phyloP scores from a whole-genome alignment of 306 rosid genomes.

The Psophocarpus tetragonolobus region DNA sequence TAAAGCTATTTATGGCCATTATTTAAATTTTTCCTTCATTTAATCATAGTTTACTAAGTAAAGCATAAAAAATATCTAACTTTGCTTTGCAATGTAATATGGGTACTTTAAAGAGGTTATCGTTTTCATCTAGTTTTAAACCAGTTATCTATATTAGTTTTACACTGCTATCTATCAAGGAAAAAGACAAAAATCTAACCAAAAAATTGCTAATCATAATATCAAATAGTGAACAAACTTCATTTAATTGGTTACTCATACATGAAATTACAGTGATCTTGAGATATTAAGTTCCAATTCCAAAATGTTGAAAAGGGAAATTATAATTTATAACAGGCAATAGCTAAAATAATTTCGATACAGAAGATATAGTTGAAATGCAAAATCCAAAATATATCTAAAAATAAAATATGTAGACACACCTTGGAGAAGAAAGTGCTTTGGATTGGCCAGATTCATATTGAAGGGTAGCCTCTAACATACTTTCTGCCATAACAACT shows the following conservation, averaged over 20 bases:
- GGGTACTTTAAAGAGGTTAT: constrained; percentile 13
- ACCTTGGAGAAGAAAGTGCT: constrained; percentile 84
- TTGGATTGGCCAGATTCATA: constrained; percentile 95
- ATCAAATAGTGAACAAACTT: not conserved
- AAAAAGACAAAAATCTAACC: not conserved
- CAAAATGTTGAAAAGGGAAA: constrained; percentile 18
- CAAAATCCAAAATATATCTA: constrained; percentile 13
- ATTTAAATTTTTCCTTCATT: not conserved
- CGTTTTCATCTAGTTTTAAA: constrained; percentile 12
- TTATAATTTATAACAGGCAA: not conserved
- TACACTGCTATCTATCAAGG: not conserved
- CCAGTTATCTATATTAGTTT: not conserved
- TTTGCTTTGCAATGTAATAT: not conserved
- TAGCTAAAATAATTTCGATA: constrained; percentile 17
- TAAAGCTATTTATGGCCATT: constrained; percentile 13
- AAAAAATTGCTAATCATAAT: not conserved
- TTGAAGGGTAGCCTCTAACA: constrained; percentile 93
- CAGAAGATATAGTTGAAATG: constrained; percentile 19
- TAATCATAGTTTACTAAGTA: not conserved
- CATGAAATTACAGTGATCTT: constrained; percentile 12
- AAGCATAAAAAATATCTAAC: not conserved
- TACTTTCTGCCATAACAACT: constrained; percentile 82
- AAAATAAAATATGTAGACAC: constrained; percentile 14
- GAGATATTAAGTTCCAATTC: constrained; percentile 22
- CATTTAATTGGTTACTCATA: not conserved